Evolutionary conservation across 768 basidiomycete genomes (phyloP).

Genomic region (Russula vinacea): DNA sequence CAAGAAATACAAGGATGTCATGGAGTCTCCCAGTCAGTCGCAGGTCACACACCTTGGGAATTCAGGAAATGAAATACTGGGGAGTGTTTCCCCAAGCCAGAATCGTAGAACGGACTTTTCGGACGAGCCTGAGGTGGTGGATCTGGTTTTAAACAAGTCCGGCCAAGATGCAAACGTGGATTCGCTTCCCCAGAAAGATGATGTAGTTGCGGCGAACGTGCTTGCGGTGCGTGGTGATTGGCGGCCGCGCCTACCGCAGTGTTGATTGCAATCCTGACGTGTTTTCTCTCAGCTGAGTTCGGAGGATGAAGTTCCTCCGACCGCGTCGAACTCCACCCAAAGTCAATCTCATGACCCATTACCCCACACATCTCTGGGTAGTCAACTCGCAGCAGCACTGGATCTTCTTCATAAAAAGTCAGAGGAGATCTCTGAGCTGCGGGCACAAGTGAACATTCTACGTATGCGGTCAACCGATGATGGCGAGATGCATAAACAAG

Average conservation of each 20-base stretch:
- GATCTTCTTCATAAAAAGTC: constrained; percentile 26
- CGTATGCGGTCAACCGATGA: background rate
- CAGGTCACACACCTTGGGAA: background rate
- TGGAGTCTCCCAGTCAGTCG: constrained; percentile 13
- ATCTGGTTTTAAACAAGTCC: background rate
- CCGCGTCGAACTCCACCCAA: constrained; percentile 20
- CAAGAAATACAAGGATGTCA: constrained; percentile 7
- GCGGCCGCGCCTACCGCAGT: background rate
- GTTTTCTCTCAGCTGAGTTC: constrained; percentile 6
- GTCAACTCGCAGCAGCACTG: constrained; percentile 24
- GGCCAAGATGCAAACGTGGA: background rate
- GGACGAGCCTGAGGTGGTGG: background rate
- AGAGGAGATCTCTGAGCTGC: constrained; percentile 25
- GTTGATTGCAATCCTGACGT: constrained; percentile 1
- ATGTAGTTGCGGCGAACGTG: background rate
- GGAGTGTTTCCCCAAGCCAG: background rate
- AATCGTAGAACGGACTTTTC: background rate
- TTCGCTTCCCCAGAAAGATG: background rate
- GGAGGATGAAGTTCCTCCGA: constrained; percentile 22
- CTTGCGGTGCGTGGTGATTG: constrained; percentile 7
- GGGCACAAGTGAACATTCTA: constrained; percentile 7
- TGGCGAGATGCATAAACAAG: background rate
- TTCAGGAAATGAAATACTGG: background rate
- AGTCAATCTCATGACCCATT: constrained; percentile 12
- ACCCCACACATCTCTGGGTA: constrained; percentile 7